Percentiles rank a stretch among this genome's conserved stretches.
phyloP scores from a whole-genome alignment of 805 yeast species.

The Kuraishia hungarica region DNA sequence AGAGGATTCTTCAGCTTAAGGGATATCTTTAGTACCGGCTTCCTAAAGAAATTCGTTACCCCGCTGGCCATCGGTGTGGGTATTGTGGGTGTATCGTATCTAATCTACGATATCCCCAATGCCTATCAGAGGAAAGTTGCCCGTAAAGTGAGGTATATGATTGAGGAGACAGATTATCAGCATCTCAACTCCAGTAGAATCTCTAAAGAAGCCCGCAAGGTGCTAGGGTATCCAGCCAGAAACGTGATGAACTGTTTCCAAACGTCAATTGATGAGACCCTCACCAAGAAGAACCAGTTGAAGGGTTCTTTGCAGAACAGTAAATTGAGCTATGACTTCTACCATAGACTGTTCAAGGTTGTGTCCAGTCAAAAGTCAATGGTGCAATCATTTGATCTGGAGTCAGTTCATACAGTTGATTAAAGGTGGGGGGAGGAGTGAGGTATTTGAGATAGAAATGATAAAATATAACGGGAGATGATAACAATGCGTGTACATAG shows the following conservation, averaged over 20 bases:
- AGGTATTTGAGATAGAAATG: too few relatives aligned
- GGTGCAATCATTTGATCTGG: neutral
- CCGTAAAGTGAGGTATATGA: conserved; percentile 52
- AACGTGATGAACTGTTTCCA: conserved; percentile 72
- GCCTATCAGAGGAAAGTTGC: conserved; percentile 84
- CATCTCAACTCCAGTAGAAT: conserved; percentile 72
- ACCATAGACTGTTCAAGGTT: conserved; percentile 37
- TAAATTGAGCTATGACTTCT: conserved; percentile 46
- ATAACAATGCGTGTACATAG: too few relatives aligned
- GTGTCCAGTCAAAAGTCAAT: conserved; percentile 29
- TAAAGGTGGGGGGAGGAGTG: neutral
- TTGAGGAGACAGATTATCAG: conserved; percentile 65
- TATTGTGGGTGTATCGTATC: conserved; percentile 48
- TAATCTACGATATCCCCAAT: conserved; percentile 76
- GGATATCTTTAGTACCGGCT: conserved; percentile 27
- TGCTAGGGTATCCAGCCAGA: conserved; percentile 71
- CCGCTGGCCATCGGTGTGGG: conserved; percentile 46
- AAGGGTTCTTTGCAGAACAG: conserved; percentile 45
- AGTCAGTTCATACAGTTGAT: neutral
- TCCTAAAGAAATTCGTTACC: conserved; percentile 36
- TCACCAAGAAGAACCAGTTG: conserved; percentile 47
- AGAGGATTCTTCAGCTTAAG: conserved; percentile 24
- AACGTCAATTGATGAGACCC: conserved; percentile 51
- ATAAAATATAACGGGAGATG: too few relatives aligned
- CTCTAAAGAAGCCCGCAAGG: conserved; percentile 74